These are phyloP conservation scores for Entophlyctis helioformis DNA, from an alignment of 192 early-diverging fungal genomes.

Conservation along the genomic window DNA sequence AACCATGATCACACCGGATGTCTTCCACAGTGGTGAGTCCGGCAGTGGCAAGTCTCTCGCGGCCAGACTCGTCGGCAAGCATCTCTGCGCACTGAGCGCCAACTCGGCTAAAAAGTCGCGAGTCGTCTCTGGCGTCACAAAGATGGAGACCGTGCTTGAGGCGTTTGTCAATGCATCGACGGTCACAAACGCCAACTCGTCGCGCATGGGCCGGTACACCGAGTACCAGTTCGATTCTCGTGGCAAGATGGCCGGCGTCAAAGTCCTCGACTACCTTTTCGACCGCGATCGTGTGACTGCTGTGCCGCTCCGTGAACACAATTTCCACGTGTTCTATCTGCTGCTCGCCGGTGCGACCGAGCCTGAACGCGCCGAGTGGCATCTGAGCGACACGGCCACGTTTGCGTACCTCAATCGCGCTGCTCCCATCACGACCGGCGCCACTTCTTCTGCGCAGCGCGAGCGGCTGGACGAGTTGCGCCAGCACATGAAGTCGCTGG, in stretches of 20 bases:
- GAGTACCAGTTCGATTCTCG: slow-evolving; percentile 84
- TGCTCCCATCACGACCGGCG: slow-evolving; percentile 6
- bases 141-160: slow-evolving; percentile 60
- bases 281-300: slow-evolving; percentile 69
- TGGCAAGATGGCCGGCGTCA: slow-evolving; percentile 72
- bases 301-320: slow-evolving; percentile 50
- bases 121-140: slow-evolving; percentile 58
- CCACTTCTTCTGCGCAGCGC: neutral
- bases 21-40: slow-evolving; percentile 55
- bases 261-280: slow-evolving; percentile 71
- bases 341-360: slow-evolving; percentile 72
- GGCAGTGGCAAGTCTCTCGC: slow-evolving; percentile 79
- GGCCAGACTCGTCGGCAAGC: slow-evolving; percentile 54
- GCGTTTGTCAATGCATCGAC: slow-evolving; percentile 69
- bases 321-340: slow-evolving; percentile 95
- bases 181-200: slow-evolving; percentile 47
- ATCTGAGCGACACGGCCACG: slow-evolving; percentile 41
- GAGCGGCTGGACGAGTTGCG: slow-evolving; percentile 41
- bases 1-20: no score
- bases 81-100: slow-evolving; percentile 60
- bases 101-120: slow-evolving; percentile 69
- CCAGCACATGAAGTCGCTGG: slow-evolving; percentile 68
- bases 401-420: slow-evolving; percentile 30
- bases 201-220: slow-evolving; percentile 67
- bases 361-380: slow-evolving; percentile 56